These are phyloP conservation scores for Cordyceps militaris DNA, from an alignment of 2,329 filamentous ascomycete genomes.

Conservation along the genomic window DNA sequence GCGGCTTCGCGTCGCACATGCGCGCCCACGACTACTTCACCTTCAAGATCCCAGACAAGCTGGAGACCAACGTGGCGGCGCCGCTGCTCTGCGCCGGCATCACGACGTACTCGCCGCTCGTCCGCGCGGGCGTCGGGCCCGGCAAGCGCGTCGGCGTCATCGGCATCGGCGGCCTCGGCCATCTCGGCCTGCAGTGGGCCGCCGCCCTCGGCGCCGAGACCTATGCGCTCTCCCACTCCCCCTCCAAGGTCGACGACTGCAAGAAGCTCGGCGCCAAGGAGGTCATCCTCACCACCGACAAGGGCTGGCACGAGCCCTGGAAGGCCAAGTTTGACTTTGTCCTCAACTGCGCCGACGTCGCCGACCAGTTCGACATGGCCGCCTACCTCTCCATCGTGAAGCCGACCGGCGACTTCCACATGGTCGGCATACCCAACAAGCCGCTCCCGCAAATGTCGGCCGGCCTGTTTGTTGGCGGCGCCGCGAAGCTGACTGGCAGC, in stretches of 20 bases:
- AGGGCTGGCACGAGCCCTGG: slow-evolving; percentile 52
- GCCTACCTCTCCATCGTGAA: slow-evolving; percentile 45
- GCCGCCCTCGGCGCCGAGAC: slow-evolving; percentile 62
- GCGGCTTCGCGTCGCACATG: slow-evolving; percentile 50
- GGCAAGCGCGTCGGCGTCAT: slow-evolving; percentile 66
- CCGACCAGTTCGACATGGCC: slow-evolving; percentile 46
- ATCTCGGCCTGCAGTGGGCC: slow-evolving; percentile 65
- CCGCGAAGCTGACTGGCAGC: slow-evolving; percentile 29
- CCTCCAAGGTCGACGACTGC: slow-evolving; percentile 52
- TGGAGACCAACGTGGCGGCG: slow-evolving; percentile 44
- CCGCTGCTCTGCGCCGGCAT: slow-evolving; percentile 75
- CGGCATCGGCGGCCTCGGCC: slow-evolving; percentile 66
- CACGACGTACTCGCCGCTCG: slow-evolving; percentile 64
- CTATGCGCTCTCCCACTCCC: slow-evolving; percentile 56
- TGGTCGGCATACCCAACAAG: slow-evolving; percentile 49
- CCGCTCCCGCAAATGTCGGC: slow-evolving; percentile 37
- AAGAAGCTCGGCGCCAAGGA: slow-evolving; percentile 55
- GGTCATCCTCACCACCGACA: slow-evolving; percentile 38
- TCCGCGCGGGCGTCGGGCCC: slow-evolving; percentile 58
- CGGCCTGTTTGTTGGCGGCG: slow-evolving; percentile 29
- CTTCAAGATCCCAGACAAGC: slow-evolving; percentile 48
- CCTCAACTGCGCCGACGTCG: slow-evolving; percentile 43
- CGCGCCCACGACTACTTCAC: slow-evolving; percentile 51
- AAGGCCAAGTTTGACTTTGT: slow-evolving; percentile 44
- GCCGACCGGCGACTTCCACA: slow-evolving; percentile 49